Percentiles rank a stretch among this genome's conserved stretches.
Evolutionary conservation across 2,329 filamentous ascomycete species (phyloP).

Genomic region (Chaetomiaceae sp.): DNA sequence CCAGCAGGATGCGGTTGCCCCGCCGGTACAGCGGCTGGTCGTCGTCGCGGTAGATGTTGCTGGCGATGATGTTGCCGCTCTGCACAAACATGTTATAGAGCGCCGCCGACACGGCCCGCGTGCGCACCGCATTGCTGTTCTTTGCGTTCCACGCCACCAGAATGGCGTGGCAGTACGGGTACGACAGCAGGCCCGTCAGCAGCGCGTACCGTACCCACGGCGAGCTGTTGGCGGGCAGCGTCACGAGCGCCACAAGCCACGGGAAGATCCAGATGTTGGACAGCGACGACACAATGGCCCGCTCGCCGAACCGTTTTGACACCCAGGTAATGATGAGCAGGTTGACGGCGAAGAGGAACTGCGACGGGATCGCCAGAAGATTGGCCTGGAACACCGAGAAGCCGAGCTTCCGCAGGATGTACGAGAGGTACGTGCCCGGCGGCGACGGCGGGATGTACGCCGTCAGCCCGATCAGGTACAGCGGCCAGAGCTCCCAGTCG

Average conservation of each 20-base stretch:
- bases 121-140: conserved; percentile 46
- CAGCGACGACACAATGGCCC: conserved; percentile 35
- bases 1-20: conserved; percentile 47
- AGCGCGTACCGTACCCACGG: conserved; percentile 38
- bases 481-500: conserved; percentile 58
- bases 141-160: conserved; percentile 44
- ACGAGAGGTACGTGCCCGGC: conserved; percentile 46
- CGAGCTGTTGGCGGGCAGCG: conserved; percentile 27
- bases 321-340: conserved; percentile 44
- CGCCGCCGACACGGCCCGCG: conserved; percentile 42
- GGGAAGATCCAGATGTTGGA: conserved; percentile 43
- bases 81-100: conserved; percentile 48
- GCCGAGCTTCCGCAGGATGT: conserved; percentile 41
- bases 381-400: conserved; percentile 45
- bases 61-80: conserved; percentile 38
- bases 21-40: conserved; percentile 49
- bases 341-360: conserved; percentile 42
- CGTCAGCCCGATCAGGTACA: conserved; percentile 48
- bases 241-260: conserved; percentile 34
- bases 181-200: conserved; percentile 39
- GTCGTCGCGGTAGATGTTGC: conserved; percentile 51
- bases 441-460: conserved; percentile 42
- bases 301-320: conserved; percentile 38
- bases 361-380: conserved; percentile 48
- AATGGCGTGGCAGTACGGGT: conserved; percentile 47